These are phyloP conservation scores for Penicillium fuscoglaucum DNA, from an alignment of 2,329 filamentous ascomycete genomes.

Conservation along the genomic window DNA sequence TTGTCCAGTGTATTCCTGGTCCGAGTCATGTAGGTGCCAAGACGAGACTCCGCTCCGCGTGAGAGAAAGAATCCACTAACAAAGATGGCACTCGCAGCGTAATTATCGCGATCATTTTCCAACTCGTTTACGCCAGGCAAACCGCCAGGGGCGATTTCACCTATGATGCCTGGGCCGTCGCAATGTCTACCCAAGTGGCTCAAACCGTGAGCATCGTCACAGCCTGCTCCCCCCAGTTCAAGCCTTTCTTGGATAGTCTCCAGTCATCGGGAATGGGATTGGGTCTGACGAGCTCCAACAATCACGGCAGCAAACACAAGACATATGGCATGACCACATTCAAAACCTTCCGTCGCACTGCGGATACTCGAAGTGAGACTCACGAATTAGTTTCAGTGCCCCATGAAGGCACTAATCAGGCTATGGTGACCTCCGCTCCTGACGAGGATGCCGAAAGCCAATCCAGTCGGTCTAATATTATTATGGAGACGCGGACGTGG, in stretches of 20 bases:
- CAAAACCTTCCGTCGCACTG: constrained; percentile 10
- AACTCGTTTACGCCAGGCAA: constrained; percentile 23
- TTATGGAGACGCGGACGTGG: constrained; percentile 29
- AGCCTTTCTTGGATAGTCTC: constrained; percentile 33
- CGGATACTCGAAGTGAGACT: constrained; percentile 12
- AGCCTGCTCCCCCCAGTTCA: constrained; percentile 34
- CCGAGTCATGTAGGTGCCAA: constrained; percentile 25
- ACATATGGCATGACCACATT: constrained; percentile 16
- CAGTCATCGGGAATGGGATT: constrained; percentile 33
- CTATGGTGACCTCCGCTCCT: constrained; percentile 15
- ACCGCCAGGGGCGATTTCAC: constrained; percentile 19
- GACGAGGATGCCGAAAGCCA: constrained; percentile 30
- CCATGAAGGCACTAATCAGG: constrained; percentile 10
- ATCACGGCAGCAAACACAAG: constrained; percentile 18
- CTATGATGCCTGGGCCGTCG: constrained; percentile 24
- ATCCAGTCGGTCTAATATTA: constrained; percentile 29
- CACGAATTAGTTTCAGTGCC: constrained; percentile 19
- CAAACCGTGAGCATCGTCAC: constrained; percentile 33
- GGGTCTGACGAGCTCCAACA: constrained; percentile 14
- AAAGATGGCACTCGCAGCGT: constrained; percentile 15
- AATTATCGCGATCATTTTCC: constrained; percentile 25
- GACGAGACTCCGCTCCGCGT: background rate
- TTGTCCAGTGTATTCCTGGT: constrained; percentile 24
- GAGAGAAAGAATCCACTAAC: background rate
- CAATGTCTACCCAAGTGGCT: constrained; percentile 19